A percentile compares a stretch with the other conserved stretches of the same genome.
These are phyloP conservation scores for Amphirosellinia nigrospora DNA, from an alignment of 495 filamentous ascomycete genomes.

Conservation along the genomic window DNA sequence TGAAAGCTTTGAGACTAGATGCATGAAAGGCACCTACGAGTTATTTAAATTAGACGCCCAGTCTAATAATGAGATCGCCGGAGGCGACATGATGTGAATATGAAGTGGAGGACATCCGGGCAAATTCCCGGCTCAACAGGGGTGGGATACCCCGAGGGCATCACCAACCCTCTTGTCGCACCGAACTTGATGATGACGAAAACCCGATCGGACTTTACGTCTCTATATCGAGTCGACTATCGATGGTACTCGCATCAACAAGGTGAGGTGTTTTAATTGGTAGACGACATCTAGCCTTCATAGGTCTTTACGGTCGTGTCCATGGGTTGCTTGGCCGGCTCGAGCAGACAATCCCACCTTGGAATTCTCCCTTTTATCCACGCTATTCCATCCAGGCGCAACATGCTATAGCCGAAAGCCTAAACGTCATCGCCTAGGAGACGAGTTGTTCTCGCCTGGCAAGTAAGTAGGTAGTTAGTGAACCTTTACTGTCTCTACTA, in stretches of 20 bases:
- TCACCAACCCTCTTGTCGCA: constrained; percentile 53
- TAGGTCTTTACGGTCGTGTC: no score
- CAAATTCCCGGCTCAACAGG: constrained; percentile 72
- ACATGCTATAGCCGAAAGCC: constrained; percentile 61
- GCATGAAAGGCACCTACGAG: constrained; percentile 44
- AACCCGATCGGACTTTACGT: constrained; percentile 72
- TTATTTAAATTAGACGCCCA: constrained; percentile 72
- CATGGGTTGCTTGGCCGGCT: constrained; percentile 57
- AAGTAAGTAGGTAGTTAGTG: constrained; percentile 65
- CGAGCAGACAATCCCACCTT: constrained; percentile 56
- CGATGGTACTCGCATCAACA: constrained; percentile 72
- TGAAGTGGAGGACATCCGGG: constrained; percentile 66
- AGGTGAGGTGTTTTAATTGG: constrained; percentile 61
- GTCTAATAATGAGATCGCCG: constrained; percentile 64
- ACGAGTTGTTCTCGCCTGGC: constrained; percentile 66
- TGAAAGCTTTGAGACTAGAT: not conserved
- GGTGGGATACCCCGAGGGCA: constrained; percentile 64
- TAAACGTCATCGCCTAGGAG: constrained; percentile 54
- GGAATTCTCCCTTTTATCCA: constrained; percentile 53
- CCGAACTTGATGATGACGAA: constrained; percentile 60
- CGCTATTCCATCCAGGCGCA: constrained; percentile 51
- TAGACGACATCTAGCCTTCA: no score
- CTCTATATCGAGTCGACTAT: constrained; percentile 75
- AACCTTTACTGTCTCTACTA: constrained; percentile 63
- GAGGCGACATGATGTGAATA: constrained; percentile 55